phyloP scores from a whole-genome alignment of 179 eudicot genomes.

The Kewa caespitosa region DNA sequence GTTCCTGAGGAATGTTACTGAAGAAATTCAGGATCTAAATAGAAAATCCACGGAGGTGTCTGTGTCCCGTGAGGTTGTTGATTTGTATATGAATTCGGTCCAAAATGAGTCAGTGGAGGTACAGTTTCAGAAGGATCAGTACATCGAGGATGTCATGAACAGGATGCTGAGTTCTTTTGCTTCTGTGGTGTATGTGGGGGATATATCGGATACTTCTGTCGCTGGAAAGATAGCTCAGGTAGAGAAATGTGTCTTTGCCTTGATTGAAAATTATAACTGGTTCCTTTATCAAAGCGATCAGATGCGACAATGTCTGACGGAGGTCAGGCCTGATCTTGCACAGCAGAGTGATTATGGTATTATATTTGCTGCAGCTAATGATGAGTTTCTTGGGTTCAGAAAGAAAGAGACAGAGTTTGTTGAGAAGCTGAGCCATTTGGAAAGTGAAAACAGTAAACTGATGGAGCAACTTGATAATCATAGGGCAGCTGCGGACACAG shows the following conservation, averaged over 20 bases:
- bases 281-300: slow-evolving; percentile 71
- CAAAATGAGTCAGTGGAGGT: slow-evolving; percentile 41
- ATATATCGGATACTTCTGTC: slow-evolving; percentile 49
- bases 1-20: slow-evolving; percentile 45
- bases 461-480: slow-evolving; percentile 59
- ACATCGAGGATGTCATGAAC: slow-evolving; percentile 52
- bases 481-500: slow-evolving; percentile 37
- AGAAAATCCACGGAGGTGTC: slow-evolving; percentile 55
- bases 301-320: slow-evolving; percentile 58
- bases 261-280: slow-evolving; percentile 70
- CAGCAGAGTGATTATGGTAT: slow-evolving; percentile 56
- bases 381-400: slow-evolving; percentile 54
- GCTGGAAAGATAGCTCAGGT: slow-evolving; percentile 54
- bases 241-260: slow-evolving; percentile 53
- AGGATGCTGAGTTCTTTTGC: slow-evolving; percentile 63
- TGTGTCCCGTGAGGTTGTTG: slow-evolving; percentile 46
- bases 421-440: slow-evolving; percentile 55
- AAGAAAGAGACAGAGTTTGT: slow-evolving; percentile 50
- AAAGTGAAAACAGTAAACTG: slow-evolving; percentile 49
- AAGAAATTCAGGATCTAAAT: slow-evolving; percentile 66
- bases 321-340: slow-evolving; percentile 54
- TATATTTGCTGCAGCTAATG: slow-evolving; percentile 51
- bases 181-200: slow-evolving; percentile 49
- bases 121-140: slow-evolving; percentile 55
- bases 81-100: slow-evolving; percentile 40